These are phyloP conservation scores for Trametes polyzona DNA, from an alignment of 1,284 basidiomycete species.

Conservation along the genomic window DNA sequence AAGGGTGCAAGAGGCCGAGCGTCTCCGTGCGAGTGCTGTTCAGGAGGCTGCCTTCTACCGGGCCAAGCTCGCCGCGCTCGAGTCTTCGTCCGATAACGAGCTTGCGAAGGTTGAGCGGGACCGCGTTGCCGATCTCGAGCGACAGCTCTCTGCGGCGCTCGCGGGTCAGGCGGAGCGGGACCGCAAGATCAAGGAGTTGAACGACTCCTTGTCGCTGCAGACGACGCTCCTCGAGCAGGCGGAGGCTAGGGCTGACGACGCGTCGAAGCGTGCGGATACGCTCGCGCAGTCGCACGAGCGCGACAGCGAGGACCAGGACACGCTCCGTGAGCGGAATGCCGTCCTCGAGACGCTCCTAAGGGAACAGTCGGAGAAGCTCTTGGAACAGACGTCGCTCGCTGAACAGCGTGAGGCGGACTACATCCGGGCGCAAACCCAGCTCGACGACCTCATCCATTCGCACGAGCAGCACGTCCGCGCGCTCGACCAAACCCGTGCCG, in stretches of 20 bases:
- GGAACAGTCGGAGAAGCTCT: slow-evolving; percentile 79
- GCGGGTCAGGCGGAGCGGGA: slow-evolving; percentile 72
- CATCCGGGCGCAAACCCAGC: slow-evolving; percentile 62
- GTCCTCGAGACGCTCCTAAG: slow-evolving; percentile 71
- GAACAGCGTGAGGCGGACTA: slow-evolving; percentile 86
- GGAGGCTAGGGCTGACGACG: slow-evolving; percentile 82
- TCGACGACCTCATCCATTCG: slow-evolving; percentile 71
- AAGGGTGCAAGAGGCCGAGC: slow-evolving; percentile 81
- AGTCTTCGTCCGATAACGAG: slow-evolving; percentile 72
- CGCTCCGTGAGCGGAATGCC: slow-evolving; percentile 71
- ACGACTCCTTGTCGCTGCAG: slow-evolving; percentile 75
- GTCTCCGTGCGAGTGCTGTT: slow-evolving; percentile 77
- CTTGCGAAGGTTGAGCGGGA: slow-evolving; percentile 74
- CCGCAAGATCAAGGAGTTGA: slow-evolving; percentile 73
- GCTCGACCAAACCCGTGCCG: slow-evolving; percentile 83
- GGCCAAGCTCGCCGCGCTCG: slow-evolving; percentile 88
- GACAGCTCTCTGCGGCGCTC: slow-evolving; percentile 69
- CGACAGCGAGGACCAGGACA: slow-evolving; percentile 69
- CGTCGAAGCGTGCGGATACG: slow-evolving; percentile 79
- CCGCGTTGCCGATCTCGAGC: slow-evolving; percentile 81
- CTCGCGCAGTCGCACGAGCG: slow-evolving; percentile 83
- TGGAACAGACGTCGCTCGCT: slow-evolving; percentile 75
- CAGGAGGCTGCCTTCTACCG: slow-evolving; percentile 98
- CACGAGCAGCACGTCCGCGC: slow-evolving; percentile 86
- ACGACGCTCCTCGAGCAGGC: slow-evolving; percentile 80